Percentiles rank a stretch among this genome's conserved stretches.
phyloP scores from a whole-genome alignment of 2,329 filamentous ascomycete genomes.

The Xylariaceae sp. region DNA sequence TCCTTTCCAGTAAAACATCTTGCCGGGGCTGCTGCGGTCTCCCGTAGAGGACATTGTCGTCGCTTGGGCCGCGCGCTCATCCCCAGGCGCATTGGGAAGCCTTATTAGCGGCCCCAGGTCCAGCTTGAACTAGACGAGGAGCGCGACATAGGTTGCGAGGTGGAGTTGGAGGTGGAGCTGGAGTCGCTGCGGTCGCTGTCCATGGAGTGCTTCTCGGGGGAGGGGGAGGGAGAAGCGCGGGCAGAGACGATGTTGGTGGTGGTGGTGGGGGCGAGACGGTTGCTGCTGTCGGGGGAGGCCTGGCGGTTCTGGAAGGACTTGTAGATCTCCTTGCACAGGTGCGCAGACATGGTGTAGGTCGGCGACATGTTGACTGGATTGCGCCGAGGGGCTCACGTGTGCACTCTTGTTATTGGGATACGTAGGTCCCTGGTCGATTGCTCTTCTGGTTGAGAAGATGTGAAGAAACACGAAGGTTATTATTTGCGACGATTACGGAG shows the following conservation, averaged over 20 bases:
- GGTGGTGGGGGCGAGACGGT: conserved; percentile 13
- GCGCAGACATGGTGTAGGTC: conserved; percentile 54
- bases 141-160: conserved; percentile 24
- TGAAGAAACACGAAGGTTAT: too few relatives aligned
- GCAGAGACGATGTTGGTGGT: conserved; percentile 18
- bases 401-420: too few relatives aligned
- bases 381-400: too few relatives aligned
- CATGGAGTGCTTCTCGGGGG: conserved; percentile 39
- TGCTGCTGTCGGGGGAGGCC: conserved; percentile 30
- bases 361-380: conserved; percentile 42
- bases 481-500: too few relatives aligned
- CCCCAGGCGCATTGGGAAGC: too few relatives aligned
- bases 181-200: conserved; percentile 36
- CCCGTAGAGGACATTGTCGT: too few relatives aligned
- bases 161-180: conserved; percentile 8
- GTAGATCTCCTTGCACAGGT: conserved; percentile 53
- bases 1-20: too few relatives aligned
- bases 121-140: conserved; percentile 27
- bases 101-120: conserved; percentile 21
- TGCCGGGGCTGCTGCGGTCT: too few relatives aligned
- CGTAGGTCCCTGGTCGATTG: too few relatives aligned
- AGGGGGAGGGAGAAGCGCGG: conserved; percentile 27
- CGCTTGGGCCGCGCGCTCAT: too few relatives aligned
- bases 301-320: conserved; percentile 49
- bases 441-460: too few relatives aligned